Conservation (phyloP, 768 basidiomycete genomes). For the Psilocybe subaeruginosa region DNA sequence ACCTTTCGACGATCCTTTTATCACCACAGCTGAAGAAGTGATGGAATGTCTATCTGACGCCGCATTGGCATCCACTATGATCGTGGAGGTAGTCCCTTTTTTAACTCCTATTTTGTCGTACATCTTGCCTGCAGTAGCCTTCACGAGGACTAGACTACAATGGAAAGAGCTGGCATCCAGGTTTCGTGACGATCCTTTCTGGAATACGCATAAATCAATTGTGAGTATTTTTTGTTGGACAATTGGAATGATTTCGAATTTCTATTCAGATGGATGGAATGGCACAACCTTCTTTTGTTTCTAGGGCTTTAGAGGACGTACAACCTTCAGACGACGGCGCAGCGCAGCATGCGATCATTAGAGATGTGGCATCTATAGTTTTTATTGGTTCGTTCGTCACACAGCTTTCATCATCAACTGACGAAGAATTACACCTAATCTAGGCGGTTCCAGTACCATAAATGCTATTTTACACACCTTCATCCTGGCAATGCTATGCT, state of each 20-base stretch:
- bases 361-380: conserved; percentile 40
- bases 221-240: conserved; percentile 8
- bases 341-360: conserved; percentile 21
- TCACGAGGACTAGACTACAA: conserved; percentile 43
- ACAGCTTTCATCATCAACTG: not conserved
- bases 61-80: conserved; percentile 35
- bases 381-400: conserved; percentile 20
- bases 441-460: conserved; percentile 28
- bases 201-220: conserved; percentile 16
- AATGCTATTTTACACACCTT: conserved; percentile 32
- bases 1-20: conserved; percentile 40
- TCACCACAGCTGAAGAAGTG: conserved; percentile 39
- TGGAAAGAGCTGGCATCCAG: conserved; percentile 39
- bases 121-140: conserved; percentile 54
- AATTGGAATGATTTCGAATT: not conserved
- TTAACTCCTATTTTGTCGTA: conserved; percentile 39
- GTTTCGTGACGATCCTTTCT: conserved; percentile 39
- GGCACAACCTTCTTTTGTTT: conserved; percentile 19
- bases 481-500: conserved; percentile 40
- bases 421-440: conserved; percentile 4
- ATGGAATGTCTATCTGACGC: conserved; percentile 30
- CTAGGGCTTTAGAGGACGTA: conserved; percentile 16
- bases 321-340: not conserved
- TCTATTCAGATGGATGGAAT: conserved; percentile 12
- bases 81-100: conserved; percentile 39